Percentiles rank a stretch among this genome's conserved stretches.
These are phyloP conservation scores for Zygotorulaspora mrakii DNA, from an alignment of 1,139 yeast genomes.

Conservation along the genomic window DNA sequence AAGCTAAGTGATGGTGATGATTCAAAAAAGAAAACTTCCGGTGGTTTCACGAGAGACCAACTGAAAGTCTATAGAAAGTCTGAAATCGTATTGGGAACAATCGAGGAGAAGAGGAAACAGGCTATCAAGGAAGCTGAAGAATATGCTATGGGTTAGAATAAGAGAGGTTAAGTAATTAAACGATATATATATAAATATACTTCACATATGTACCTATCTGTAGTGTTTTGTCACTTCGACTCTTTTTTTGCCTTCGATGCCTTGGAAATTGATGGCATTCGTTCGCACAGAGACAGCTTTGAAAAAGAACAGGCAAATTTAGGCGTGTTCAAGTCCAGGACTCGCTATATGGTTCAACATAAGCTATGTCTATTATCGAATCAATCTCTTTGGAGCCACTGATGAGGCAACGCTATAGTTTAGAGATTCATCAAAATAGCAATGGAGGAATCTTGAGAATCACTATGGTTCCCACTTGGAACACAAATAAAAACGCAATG, in stretches of 20 bases:
- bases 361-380: no score
- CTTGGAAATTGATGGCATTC: no score
- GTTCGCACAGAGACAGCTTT: no score
- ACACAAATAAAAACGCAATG: slow-evolving; percentile 1
- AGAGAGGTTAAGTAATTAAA: background rate
- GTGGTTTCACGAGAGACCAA: slow-evolving; percentile 47
- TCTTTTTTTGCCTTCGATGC: no score
- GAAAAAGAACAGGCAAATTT: no score
- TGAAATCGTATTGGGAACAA: slow-evolving; percentile 65
- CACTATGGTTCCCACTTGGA: slow-evolving; percentile 9
- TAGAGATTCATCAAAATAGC: slow-evolving; percentile 7
- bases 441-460: slow-evolving; percentile 10
- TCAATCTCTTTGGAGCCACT: background rate
- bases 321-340: no score
- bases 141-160: slow-evolving; percentile 1
- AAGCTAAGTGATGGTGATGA: slow-evolving; percentile 18
- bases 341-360: no score
- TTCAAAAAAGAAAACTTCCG: slow-evolving; percentile 29
- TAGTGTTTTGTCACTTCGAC: no score
- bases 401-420: slow-evolving; percentile 4
- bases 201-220: no score
- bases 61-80: slow-evolving; percentile 56
- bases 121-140: slow-evolving; percentile 24
- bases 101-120: slow-evolving; percentile 44
- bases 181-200: background rate